These are phyloP conservation scores for Dovyalis caffra DNA, from an alignment of 345 rosid genomes.

Conservation along the genomic window DNA sequence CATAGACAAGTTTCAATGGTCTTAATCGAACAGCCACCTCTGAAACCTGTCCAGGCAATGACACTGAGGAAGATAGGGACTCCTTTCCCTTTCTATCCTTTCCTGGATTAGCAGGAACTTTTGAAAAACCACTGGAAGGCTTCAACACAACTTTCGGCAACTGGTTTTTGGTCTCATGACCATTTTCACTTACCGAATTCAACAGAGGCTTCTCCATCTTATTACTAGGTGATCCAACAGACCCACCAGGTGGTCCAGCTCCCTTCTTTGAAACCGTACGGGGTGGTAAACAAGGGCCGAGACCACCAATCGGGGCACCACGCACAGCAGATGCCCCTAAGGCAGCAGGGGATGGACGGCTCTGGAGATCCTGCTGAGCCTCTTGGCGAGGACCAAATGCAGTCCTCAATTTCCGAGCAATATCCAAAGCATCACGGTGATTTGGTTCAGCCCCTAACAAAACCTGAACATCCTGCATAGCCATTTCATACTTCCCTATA, in stretches of 20 bases:
- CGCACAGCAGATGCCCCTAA: slow-evolving; percentile 95
- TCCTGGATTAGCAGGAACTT: slow-evolving; percentile 26
- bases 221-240: slow-evolving; percentile 32
- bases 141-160: slow-evolving; percentile 56
- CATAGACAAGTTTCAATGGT: slow-evolving; percentile 86
- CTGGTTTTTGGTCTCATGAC: slow-evolving; percentile 47
- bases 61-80: slow-evolving; percentile 26
- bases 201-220: slow-evolving; percentile 51
- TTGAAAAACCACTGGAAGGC: slow-evolving; percentile 51
- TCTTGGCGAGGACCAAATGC: slow-evolving; percentile 67
- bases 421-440: slow-evolving; percentile 76
- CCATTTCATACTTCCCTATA: slow-evolving; percentile 69
- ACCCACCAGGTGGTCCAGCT: slow-evolving; percentile 38
- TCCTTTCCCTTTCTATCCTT: slow-evolving; percentile 35
- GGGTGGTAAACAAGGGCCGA: slow-evolving; percentile 90
- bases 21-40: slow-evolving; percentile 54
- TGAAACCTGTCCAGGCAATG: slow-evolving; percentile 21
- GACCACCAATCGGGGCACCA: slow-evolving; percentile 86
- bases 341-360: slow-evolving; percentile 98
- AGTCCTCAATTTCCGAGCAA: slow-evolving; percentile 60
- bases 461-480: slow-evolving; percentile 74
- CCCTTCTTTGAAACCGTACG: slow-evolving; percentile 68
- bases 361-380: slow-evolving; percentile 82
- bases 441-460: slow-evolving; percentile 68
- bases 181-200: slow-evolving; percentile 47